Evolutionary conservation across 495 filamentous ascomycete genomes (phyloP).

Genomic region (Hypoxylon cercidicola): DNA sequence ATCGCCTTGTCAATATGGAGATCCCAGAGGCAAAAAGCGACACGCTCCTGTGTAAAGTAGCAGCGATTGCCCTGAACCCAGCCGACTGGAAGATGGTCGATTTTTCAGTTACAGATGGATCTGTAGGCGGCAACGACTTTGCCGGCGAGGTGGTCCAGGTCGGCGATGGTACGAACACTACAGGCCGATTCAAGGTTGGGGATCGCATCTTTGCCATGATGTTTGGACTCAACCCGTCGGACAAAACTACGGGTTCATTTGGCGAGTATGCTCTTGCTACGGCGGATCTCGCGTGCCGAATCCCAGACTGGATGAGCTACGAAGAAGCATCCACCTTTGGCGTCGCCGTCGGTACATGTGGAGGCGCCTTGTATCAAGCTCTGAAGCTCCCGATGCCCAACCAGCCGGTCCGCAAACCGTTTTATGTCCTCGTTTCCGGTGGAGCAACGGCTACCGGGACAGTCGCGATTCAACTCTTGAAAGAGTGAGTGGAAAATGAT

Average conservation of each 20-base stretch:
- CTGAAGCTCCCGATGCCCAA: slow-evolving; percentile 41
- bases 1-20: no score
- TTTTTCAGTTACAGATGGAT: slow-evolving; percentile 18
- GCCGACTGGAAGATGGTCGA: slow-evolving; percentile 67
- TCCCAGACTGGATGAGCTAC: slow-evolving; percentile 40
- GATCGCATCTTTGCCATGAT: slow-evolving; percentile 50
- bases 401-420: slow-evolving; percentile 7
- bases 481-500: slow-evolving; percentile 29
- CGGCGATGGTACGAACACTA: slow-evolving; percentile 40
- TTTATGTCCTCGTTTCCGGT: slow-evolving; percentile 51
- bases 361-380: slow-evolving; percentile 45
- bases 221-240: slow-evolving; percentile 31
- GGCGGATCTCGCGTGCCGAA: slow-evolving; percentile 21
- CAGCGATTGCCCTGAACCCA: slow-evolving; percentile 58
- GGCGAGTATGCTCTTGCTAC: slow-evolving; percentile 45
- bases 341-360: slow-evolving; percentile 49
- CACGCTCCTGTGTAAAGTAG: slow-evolving; percentile 1
- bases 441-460: slow-evolving; percentile 52
- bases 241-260: slow-evolving; percentile 48
- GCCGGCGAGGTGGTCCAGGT: slow-evolving; percentile 49
- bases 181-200: slow-evolving; percentile 41
- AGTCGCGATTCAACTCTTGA: slow-evolving; percentile 49
- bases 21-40: not conserved
- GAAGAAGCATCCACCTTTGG: slow-evolving; percentile 50
- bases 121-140: slow-evolving; percentile 45